Evolutionary conservation across 441 rosid genomes (phyloP).

Genomic region (Euphorbia celastroides): DNA sequence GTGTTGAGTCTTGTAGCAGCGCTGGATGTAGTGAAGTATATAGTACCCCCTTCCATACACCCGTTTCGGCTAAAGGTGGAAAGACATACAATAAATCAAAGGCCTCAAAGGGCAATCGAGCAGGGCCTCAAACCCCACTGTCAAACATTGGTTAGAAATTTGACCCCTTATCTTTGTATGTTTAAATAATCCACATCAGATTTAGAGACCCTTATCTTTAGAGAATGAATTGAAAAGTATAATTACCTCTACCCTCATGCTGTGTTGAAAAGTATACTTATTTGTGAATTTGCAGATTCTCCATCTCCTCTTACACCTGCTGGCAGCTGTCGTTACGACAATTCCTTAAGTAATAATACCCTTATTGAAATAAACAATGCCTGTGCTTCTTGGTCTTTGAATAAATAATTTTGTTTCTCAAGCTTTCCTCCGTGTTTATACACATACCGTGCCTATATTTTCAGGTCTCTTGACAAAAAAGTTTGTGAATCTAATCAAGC

Average conservation of each 20-base stretch:
- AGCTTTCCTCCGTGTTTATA: slow-evolving; percentile 12
- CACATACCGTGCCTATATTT: slow-evolving; percentile 18
- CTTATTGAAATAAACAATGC: slow-evolving; percentile 14
- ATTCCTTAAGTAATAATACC: slow-evolving; percentile 68
- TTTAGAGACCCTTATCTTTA: background rate
- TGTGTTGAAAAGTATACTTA: slow-evolving; percentile 18
- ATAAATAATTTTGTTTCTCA: slow-evolving; percentile 53
- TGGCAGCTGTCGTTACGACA: slow-evolving; percentile 88
- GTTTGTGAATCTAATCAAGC: slow-evolving; percentile 71
- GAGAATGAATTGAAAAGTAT: background rate
- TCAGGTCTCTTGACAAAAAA: slow-evolving; percentile 88
- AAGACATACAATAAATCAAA: slow-evolving; percentile 50
- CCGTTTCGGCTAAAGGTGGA: slow-evolving; percentile 68
- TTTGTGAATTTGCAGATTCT: slow-evolving; percentile 52
- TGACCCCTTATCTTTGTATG: background rate
- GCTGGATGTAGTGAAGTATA: slow-evolving; percentile 36
- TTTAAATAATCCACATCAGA: background rate
- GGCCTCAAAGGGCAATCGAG: slow-evolving; percentile 45
- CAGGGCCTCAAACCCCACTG: slow-evolving; percentile 62
- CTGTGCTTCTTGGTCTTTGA: slow-evolving; percentile 55
- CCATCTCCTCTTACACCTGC: slow-evolving; percentile 67
- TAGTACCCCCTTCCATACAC: slow-evolving; percentile 57
- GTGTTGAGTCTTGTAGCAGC: slow-evolving; percentile 39
- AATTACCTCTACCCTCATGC: background rate
- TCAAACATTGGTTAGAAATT: slow-evolving; percentile 53